phyloP scores from a whole-genome alignment of 139 green algal genomes.

The Chlorokybus atmophyticus region DNA sequence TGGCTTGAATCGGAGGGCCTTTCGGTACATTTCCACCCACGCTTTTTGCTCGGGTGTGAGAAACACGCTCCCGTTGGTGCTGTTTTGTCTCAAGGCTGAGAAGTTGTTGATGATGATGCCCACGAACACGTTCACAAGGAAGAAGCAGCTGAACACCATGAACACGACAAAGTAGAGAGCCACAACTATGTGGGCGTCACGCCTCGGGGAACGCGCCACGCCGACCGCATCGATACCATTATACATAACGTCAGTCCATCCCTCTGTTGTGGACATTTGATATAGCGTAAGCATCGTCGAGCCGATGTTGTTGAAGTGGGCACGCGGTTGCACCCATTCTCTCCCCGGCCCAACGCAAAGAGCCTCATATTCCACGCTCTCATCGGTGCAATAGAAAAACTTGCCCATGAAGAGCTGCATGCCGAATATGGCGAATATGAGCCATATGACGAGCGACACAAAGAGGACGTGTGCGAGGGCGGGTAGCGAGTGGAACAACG shows the following conservation, averaged over 20 bases:
- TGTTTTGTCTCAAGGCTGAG: neutral
- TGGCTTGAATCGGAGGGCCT: no score
- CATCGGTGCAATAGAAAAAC: constrained; percentile 12
- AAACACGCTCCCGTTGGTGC: neutral
- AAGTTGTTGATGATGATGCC: constrained; percentile 30
- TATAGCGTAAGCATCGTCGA: constrained; percentile 28
- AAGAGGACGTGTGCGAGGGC: constrained; percentile 13
- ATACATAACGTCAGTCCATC: constrained; percentile 28
- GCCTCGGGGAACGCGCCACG: neutral
- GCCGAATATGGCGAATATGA: constrained; percentile 27
- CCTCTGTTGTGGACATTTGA: constrained; percentile 31
- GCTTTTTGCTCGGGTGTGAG: no score
- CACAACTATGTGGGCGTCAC: neutral
- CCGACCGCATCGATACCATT: constrained; percentile 17
- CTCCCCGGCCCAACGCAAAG: no score
- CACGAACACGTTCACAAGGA: constrained; percentile 23
- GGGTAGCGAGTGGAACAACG: neutral
- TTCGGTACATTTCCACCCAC: no score
- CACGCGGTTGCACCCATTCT: no score
- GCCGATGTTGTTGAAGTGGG: constrained; percentile 32
- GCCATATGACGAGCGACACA: constrained; percentile 16
- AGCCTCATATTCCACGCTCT: neutral
- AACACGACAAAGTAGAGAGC: constrained; percentile 17
- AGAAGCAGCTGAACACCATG: constrained; percentile 22
- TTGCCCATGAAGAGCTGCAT: constrained; percentile 29